Conservation (phyloP, 305 asterid species). For the Monarda citriodora region DNA sequence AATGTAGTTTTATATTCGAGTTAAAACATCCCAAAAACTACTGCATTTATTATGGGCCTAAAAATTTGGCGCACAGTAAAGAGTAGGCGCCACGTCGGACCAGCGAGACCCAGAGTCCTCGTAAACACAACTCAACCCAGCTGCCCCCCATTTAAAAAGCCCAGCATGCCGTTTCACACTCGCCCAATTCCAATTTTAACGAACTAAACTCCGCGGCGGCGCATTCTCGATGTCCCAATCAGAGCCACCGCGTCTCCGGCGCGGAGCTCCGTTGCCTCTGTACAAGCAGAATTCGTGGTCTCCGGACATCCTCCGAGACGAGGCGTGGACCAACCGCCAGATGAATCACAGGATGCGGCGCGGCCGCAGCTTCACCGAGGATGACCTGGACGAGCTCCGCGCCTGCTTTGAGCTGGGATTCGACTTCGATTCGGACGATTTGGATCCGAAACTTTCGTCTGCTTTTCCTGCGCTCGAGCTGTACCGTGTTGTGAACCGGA, state of each 20-base stretch:
- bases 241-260: conserved; percentile 37
- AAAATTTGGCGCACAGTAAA: neutral
- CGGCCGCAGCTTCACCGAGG: conserved; percentile 50
- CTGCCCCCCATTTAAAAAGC: conserved; percentile 13
- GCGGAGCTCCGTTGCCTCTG: conserved; percentile 24
- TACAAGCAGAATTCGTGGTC: conserved; percentile 63
- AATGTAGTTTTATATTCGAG: too few relatives aligned
- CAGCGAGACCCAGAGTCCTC: conserved; percentile 7
- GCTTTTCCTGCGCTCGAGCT: conserved; percentile 56
- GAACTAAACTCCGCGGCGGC: conserved; percentile 15
- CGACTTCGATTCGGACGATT: conserved; percentile 43
- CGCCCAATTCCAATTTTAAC: conserved; percentile 6
- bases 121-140: neutral
- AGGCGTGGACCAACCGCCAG: conserved; percentile 46
- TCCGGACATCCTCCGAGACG: conserved; percentile 49
- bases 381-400: conserved; percentile 59
- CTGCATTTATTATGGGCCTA: too few relatives aligned
- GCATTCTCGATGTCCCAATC: conserved; percentile 29
- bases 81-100: conserved; percentile 19
- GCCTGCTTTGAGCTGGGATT: conserved; percentile 63
- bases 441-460: conserved; percentile 42
- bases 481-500: conserved; percentile 44
- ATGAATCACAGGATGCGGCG: conserved; percentile 26
- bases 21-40: too few relatives aligned
- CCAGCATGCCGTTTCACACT: conserved; percentile 15